Base-by-base conservation (phyloP, 306 rosid species). In the Rosa persica region DNA sequence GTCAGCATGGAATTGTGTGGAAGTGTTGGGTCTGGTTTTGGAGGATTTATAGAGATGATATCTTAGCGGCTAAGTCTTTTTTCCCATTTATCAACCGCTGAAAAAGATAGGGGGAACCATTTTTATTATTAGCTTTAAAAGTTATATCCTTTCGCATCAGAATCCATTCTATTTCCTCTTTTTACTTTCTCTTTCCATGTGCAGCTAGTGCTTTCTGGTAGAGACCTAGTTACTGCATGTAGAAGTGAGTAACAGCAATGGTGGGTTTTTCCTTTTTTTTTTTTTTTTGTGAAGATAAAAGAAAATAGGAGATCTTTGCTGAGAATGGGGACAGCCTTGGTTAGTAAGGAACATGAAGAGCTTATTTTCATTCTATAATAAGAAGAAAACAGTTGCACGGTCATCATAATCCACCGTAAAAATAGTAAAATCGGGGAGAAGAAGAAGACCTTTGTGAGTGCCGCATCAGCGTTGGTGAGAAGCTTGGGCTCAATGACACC, bases 21-120 rank as follows among this genome's bases (percentile, higher is more conserved):
- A 12, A 27, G 11, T 13, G 70, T 30, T 34, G 11, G 42, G 46
- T 65, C 23, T 65, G 70, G 46, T 39, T 66, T 66, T 38, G 70
- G 47, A 66, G 12, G 11, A 13, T 64, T 19, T 66, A 27, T 57
- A 42, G 52, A 8, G 34, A 5, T 43, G 85, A 38, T 81, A 78
- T 64, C 93, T 87, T 89, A 87, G 87, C 84, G n/a, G 79, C 82
- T 87, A 87, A 87, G 91, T 51, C 12, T 10, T 8, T 49, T 43
- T 8, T 43, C 2, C 46, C 46, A 43, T 58, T 16, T 13, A 12
- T 55, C 72, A 17, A 52, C 58, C 58, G 58, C 36, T 23, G 16
- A 23, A 55, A 55, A n/a, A 0, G n/a, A 16, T 48, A 4, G 15
- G 1, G 61, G 25, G 27, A 54, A 20, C 23, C 65, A 58, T 58